Evolutionary conservation across 805 yeast species (phyloP).

Genomic region (Yamadazyma philogaea): DNA sequence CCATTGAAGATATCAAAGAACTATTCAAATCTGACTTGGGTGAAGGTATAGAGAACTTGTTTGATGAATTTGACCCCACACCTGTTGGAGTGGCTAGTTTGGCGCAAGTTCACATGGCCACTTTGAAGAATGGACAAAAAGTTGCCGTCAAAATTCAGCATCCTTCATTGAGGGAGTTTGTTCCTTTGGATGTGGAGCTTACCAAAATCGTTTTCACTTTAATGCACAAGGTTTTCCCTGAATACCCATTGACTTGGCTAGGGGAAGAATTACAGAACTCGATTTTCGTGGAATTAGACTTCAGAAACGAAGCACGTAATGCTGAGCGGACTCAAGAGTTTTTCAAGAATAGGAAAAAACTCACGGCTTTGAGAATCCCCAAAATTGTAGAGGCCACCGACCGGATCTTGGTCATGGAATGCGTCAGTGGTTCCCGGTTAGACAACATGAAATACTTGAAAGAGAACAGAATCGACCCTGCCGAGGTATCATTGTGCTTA

Average conservation of each 20-base stretch:
- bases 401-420: slow-evolving; percentile 86
- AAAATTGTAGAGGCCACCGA: slow-evolving; percentile 59
- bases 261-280: slow-evolving; percentile 87
- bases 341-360: slow-evolving; percentile 51
- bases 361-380: slow-evolving; percentile 82
- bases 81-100: slow-evolving; percentile 96
- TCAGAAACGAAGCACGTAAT: slow-evolving; percentile 80
- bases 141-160: slow-evolving; percentile 97
- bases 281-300: slow-evolving; percentile 87
- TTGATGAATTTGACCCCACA: slow-evolving; percentile 57
- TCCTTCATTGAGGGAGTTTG: slow-evolving; percentile 80
- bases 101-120: slow-evolving; percentile 92
- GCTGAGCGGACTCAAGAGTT: slow-evolving; percentile 67
- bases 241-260: slow-evolving; percentile 92
- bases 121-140: slow-evolving; percentile 55
- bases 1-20: slow-evolving; percentile 60
- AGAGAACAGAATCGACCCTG: slow-evolving; percentile 60
- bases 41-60: slow-evolving; percentile 53
- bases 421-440: slow-evolving; percentile 73
- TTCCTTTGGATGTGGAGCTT: slow-evolving; percentile 82
- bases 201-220: slow-evolving; percentile 72
- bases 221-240: slow-evolving; percentile 81
- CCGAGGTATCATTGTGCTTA: slow-evolving; percentile 78
- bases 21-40: slow-evolving; percentile 74
- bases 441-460: slow-evolving; percentile 71